Base-by-base conservation (phyloP, 768 basidiomycete species). In the Cubamyces sp. region DNA sequence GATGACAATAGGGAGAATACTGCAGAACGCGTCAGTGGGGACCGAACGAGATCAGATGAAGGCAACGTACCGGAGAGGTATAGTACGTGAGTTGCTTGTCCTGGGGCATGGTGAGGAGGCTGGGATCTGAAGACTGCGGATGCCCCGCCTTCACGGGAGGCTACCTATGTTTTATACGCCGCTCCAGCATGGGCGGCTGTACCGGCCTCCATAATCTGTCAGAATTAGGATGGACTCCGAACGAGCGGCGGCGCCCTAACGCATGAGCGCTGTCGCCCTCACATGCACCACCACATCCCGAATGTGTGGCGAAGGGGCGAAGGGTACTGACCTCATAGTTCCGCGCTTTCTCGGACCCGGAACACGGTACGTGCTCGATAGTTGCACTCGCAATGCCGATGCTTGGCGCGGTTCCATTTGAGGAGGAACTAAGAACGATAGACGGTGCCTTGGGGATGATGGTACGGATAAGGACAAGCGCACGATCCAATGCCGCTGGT, bases 61-160 rank as follows among this genome's bases (percentile, higher is more conserved):
- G 6, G 34, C 8, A 16, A 34, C 57, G 19, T 23, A 64, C 62
- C 52, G 62, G 50, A 26, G 57, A 64, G 5, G 62, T 64, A 49
- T 64, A 64, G 52, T 49, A 64, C 3, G 62, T 64, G 51, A 59
- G 37, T 41, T 59, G 62, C 53, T 64, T 64, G 16, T 55, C 25
- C 19, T 47, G 54, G 4, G 53, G 15, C 40, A 42, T 49, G 11
- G 57, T 14, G 45, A 34, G 34, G 9, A 39, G 46, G 21, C 16
- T 12, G 41, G 39, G 45, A 42, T 16, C 16, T 42, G n/a, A 16
- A 28, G 23, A 15, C 9, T 14, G 23, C 16, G 30, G 19, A 42
- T 26, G 26, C 15, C 5, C 26, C 9, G 30, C 28, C 42, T 45
- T 21, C 45, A 57, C 14, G n/a, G 34, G 34, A 48, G 30, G 28